Percentiles rank a stretch among this genome's conserved stretches.
These are phyloP conservation scores for Lentithecium fluviatile DNA, from an alignment of 495 filamentous ascomycete species.

Conservation along the genomic window DNA sequence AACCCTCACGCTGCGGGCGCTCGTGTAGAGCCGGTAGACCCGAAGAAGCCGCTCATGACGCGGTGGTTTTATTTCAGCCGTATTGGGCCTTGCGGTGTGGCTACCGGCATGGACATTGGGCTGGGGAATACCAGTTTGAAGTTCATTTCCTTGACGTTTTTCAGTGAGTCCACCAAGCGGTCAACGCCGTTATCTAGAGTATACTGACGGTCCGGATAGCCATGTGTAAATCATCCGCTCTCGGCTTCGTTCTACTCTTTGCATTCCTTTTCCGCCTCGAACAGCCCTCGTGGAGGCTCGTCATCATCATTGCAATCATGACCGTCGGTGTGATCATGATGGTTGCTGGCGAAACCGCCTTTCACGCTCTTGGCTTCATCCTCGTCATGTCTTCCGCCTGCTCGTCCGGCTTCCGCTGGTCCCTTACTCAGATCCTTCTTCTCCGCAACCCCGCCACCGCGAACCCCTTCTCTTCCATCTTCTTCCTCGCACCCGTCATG, in stretches of 20 bases:
- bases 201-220: slow-evolving; percentile 50
- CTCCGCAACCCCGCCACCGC: slow-evolving; percentile 92
- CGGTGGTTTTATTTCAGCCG: slow-evolving; percentile 87
- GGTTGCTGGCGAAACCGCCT: slow-evolving; percentile 94
- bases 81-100: slow-evolving; percentile 87
- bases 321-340: slow-evolving; percentile 96
- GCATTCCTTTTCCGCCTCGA: slow-evolving; percentile 95
- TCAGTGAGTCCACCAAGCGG: slow-evolving; percentile 61
- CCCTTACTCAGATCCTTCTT: slow-evolving; percentile 90
- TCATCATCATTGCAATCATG: slow-evolving; percentile 88
- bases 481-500: slow-evolving; percentile 96
- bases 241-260: slow-evolving; percentile 93
- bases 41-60: slow-evolving; percentile 77
- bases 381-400: slow-evolving; percentile 90
- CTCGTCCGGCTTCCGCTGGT: slow-evolving; percentile 97
- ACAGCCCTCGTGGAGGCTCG: slow-evolving; percentile 76
- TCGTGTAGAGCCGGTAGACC: slow-evolving; percentile 49
- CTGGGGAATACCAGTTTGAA: slow-evolving; percentile 93
- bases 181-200: neutral
- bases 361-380: slow-evolving; percentile 82
- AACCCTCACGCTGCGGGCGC: slow-evolving; percentile 46
- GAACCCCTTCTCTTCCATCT: slow-evolving; percentile 96
- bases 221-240: slow-evolving; percentile 98
- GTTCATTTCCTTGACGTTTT: slow-evolving; percentile 95
- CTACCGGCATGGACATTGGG: slow-evolving; percentile 94